These are phyloP conservation scores for Naganishia friedmannii DNA, from an alignment of 768 basidiomycete species.

Conservation along the genomic window DNA sequence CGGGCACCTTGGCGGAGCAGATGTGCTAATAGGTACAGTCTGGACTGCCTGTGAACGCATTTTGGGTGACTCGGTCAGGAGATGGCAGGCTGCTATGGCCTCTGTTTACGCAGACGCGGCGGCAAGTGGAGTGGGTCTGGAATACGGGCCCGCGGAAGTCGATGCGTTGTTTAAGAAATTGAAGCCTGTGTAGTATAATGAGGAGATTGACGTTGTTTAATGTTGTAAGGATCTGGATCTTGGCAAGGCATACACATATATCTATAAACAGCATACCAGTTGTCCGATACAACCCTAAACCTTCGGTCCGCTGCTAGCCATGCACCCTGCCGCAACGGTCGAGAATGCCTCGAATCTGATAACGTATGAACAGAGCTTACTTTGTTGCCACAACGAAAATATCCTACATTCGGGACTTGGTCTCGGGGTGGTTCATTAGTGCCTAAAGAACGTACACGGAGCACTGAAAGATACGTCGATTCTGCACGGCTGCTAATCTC, in stretches of 20 bases:
- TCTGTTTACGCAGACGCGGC: constrained; percentile 69
- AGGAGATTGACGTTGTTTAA: no score
- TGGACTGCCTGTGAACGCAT: constrained; percentile 91
- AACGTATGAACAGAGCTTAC: no score
- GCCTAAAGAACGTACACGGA: no score
- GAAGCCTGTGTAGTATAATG: neutral
- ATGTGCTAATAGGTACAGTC: constrained; percentile 67
- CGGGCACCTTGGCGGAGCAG: constrained; percentile 21
- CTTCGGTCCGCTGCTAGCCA: neutral
- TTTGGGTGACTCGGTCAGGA: constrained; percentile 67
- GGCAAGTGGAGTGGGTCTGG: constrained; percentile 63
- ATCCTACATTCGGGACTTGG: no score
- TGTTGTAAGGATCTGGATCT: neutral
- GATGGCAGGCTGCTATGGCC: constrained; percentile 66
- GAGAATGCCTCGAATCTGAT: no score
- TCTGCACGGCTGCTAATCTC: neutral
- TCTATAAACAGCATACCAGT: neutral
- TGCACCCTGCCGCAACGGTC: no score
- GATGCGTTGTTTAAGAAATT: constrained; percentile 69
- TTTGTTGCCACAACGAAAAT: no score
- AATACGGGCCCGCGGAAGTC: constrained; percentile 71
- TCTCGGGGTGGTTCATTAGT: no score
- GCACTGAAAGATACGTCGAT: neutral
- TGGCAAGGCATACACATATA: neutral
- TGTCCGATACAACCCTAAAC: neutral